phyloP scores from a whole-genome alignment of 164 flowering plant species.

The Tetracentron sinense region DNA sequence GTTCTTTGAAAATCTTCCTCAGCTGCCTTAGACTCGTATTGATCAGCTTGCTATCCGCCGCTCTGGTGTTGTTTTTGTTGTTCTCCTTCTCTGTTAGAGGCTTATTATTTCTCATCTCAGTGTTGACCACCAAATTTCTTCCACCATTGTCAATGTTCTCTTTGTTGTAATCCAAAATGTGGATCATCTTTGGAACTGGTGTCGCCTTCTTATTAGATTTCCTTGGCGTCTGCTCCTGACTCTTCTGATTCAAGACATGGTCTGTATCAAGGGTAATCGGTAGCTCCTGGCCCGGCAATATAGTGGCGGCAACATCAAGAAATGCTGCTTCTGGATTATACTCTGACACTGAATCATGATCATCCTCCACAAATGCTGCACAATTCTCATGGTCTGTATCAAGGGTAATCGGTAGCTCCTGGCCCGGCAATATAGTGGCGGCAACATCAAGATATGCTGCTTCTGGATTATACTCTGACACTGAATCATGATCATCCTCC shows the following conservation, averaged over 20 bases:
- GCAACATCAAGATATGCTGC: too few species aligned
- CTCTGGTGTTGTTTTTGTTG: constrained; percentile 6
- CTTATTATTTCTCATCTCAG: neutral
- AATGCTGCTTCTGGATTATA: constrained; percentile 1
- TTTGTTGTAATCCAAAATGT: constrained; percentile 22
- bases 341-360: neutral
- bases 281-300: too few species aligned
- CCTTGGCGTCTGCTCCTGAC: constrained; percentile 12
- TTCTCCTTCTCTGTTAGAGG: neutral
- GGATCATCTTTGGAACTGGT: constrained; percentile 12
- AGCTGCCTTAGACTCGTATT: constrained; percentile 38
- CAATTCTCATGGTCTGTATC: neutral
- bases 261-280: neutral
- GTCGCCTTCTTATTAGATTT: constrained; percentile 16
- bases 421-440: too few species aligned
- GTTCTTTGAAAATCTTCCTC: constrained; percentile 31
- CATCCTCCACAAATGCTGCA: neutral
- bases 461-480: neutral
- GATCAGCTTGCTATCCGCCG: neutral
- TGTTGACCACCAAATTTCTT: constrained; percentile 1
- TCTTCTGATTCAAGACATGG: neutral
- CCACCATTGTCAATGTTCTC: constrained; percentile 26
- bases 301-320: too few species aligned
- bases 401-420: too few species aligned
- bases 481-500: neutral